These are phyloP conservation scores for Chernovozyma aurita DNA, from an alignment of 1,139 yeast genomes.

Conservation along the genomic window DNA sequence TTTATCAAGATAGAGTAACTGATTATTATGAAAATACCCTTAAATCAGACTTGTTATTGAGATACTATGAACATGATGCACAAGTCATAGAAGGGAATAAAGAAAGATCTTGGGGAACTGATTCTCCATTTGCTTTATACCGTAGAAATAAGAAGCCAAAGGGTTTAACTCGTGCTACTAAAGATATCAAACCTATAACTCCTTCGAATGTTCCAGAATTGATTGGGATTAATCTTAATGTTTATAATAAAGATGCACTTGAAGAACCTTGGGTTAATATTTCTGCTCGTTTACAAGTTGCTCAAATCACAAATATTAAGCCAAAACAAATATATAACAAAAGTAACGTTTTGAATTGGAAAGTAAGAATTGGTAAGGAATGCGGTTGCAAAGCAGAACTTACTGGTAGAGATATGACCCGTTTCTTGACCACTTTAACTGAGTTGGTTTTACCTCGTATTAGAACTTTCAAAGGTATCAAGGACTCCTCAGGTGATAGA, in stretches of 20 bases:
- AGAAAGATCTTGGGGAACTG: constrained; percentile 80
- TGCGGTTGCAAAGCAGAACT: constrained; percentile 88
- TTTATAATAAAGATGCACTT: constrained; percentile 73
- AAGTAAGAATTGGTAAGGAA: constrained; percentile 78
- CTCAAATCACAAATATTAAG: constrained; percentile 89
- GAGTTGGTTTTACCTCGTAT: constrained; percentile 93
- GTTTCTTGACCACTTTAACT: constrained; percentile 78
- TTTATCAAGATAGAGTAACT: constrained; percentile 73
- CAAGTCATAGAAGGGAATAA: constrained; percentile 57
- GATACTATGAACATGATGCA: constrained; percentile 68
- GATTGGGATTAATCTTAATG: constrained; percentile 61
- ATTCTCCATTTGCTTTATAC: constrained; percentile 85
- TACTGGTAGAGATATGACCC: constrained; percentile 78
- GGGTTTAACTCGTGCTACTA: constrained; percentile 65
- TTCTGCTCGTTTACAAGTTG: constrained; percentile 75
- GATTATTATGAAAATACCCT: constrained; percentile 75
- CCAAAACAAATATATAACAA: constrained; percentile 72
- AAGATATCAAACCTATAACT: constrained; percentile 64
- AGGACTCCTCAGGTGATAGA: constrained; percentile 73
- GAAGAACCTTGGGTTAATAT: constrained; percentile 71
- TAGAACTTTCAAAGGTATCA: constrained; percentile 80
- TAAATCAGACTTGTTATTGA: constrained; percentile 71
- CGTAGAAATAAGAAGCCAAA: constrained; percentile 66
- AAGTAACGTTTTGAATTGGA: constrained; percentile 83
- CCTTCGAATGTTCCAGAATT: constrained; percentile 69